Conservation (phyloP, 352 stramenopile species). For the Phytophthora tentaculata region DNA sequence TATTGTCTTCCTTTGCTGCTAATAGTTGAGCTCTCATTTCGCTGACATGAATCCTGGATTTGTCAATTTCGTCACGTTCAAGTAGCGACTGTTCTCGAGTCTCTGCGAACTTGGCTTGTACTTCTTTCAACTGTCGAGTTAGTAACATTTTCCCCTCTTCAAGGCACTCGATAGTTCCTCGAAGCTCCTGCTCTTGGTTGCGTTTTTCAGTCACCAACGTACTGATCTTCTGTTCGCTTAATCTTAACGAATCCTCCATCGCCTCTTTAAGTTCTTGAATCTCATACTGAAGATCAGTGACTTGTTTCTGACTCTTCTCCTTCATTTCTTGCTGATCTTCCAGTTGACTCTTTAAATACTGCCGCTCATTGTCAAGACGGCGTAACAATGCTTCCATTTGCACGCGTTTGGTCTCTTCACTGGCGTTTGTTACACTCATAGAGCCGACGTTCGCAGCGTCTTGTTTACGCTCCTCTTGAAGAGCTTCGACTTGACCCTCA, state of each 20-base stretch:
- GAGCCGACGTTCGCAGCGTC: constrained; percentile 27
- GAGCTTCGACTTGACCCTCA: constrained; percentile 56
- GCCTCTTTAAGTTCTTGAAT: constrained; percentile 43
- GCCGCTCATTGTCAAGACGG: constrained; percentile 78
- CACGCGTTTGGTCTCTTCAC: constrained; percentile 77
- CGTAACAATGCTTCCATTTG: constrained; percentile 81
- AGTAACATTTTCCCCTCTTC: constrained; percentile 66
- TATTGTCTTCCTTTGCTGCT: constrained; percentile 50
- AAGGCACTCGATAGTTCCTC: constrained; percentile 44
- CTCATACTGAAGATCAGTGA: constrained; percentile 48
- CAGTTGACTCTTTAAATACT: constrained; percentile 85
- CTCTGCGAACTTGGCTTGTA: constrained; percentile 63
- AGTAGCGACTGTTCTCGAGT: constrained; percentile 63
- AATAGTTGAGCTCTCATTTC: constrained; percentile 57
- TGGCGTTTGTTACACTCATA: constrained; percentile 71
- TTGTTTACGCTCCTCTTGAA: constrained; percentile 62
- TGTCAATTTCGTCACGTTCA: constrained; percentile 71
- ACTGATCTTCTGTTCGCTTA: constrained; percentile 53
- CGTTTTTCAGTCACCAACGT: constrained; percentile 34
- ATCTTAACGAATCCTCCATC: constrained; percentile 46
- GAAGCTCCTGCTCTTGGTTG: constrained; percentile 46
- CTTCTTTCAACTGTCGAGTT: constrained; percentile 59
- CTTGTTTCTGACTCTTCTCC: constrained; percentile 48
- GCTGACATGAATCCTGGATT: constrained; percentile 49
- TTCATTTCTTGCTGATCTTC: constrained; percentile 61